Conservation (phyloP, 2,329 filamentous ascomycete genomes). For the Pestalotiopsis sp. region DNA sequence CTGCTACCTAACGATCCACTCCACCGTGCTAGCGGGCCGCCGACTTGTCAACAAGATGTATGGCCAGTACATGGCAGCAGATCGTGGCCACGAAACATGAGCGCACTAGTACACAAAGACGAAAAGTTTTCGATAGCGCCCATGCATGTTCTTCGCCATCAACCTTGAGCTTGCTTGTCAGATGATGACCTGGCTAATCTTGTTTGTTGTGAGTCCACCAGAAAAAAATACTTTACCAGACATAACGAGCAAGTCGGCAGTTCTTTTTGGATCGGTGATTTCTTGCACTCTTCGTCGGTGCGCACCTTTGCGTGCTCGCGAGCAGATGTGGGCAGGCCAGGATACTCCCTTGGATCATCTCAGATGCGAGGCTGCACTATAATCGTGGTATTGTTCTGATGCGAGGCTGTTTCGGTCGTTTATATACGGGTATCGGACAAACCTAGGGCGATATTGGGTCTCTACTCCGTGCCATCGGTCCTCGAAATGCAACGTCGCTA, state of each 20-base stretch:
- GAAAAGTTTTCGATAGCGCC: neutral
- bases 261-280: neutral
- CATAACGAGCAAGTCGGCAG: neutral
- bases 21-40: neutral
- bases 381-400: neutral
- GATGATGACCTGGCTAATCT: neutral
- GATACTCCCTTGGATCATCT: neutral
- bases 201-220: neutral
- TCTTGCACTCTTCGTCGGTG: neutral
- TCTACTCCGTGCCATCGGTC: no score
- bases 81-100: neutral
- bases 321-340: neutral
- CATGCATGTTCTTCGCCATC: constrained; percentile 2
- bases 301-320: neutral
- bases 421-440: neutral
- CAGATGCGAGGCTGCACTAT: neutral
- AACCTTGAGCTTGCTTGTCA: constrained; percentile 4
- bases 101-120: neutral
- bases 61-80: neutral
- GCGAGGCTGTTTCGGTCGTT: neutral
- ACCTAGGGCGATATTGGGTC: neutral
- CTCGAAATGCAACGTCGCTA: no score
- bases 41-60: neutral
- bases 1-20: neutral
- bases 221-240: neutral